phyloP scores from a whole-genome alignment of 2,329 filamentous ascomycete genomes.

The Phaeomoniella chlamydospora region DNA sequence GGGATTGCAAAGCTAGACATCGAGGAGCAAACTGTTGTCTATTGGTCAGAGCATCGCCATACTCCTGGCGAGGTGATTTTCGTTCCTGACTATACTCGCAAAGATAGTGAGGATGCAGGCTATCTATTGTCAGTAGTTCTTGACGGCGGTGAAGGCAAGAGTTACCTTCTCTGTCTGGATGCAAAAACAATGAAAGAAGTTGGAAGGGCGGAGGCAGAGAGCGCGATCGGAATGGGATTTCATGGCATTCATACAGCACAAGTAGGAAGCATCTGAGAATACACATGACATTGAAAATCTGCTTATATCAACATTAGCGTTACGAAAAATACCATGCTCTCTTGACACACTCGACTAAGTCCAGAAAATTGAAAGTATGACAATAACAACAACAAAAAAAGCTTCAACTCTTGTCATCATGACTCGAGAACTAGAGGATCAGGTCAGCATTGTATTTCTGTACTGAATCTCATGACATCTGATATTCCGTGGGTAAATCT shows the following conservation, averaged over 20 bases:
- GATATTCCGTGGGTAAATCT: no score
- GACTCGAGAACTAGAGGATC: no score
- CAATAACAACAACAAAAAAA: no score
- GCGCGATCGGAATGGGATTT: slow-evolving; percentile 49
- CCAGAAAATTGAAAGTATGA: no score
- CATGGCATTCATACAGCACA: slow-evolving; percentile 41
- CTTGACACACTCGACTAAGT: no score
- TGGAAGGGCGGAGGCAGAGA: slow-evolving; percentile 47
- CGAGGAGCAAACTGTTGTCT: slow-evolving; percentile 13
- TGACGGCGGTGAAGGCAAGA: slow-evolving; percentile 42
- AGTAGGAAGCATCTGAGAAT: no score
- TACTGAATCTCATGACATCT: no score
- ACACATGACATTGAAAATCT: no score
- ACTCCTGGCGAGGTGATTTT: slow-evolving; percentile 29
- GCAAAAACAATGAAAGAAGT: slow-evolving; percentile 48
- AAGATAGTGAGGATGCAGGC: slow-evolving; percentile 27
- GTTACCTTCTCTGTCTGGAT: slow-evolving; percentile 53
- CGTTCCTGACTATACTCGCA: slow-evolving; percentile 19
- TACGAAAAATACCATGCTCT: no score
- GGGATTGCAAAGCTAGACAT: slow-evolving; percentile 26
- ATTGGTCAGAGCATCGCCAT: slow-evolving; percentile 22
- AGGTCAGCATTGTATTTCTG: no score
- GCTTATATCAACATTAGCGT: no score
- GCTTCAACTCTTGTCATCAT: no score
- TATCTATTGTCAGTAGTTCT: slow-evolving; percentile 41